Percentiles rank a stretch among this genome's conserved stretches.
Conservation (phyloP, 2,329 filamentous ascomycete species). For the Fonsecaea multimorphosa region DNA sequence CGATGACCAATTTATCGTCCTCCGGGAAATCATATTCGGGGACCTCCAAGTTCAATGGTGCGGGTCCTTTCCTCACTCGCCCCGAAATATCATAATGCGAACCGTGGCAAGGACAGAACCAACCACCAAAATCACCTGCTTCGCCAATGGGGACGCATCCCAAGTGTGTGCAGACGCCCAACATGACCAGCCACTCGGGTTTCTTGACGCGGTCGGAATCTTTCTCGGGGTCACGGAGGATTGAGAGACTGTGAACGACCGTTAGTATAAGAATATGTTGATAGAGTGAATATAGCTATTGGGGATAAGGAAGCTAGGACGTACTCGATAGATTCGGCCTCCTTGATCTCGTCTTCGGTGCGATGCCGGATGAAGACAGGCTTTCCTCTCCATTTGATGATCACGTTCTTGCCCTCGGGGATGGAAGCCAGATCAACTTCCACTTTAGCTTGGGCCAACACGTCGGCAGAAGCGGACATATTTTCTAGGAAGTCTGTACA, state of each 20-base stretch:
- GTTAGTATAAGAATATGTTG: slow-evolving; percentile 10
- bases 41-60: slow-evolving; percentile 96
- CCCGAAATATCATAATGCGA: slow-evolving; percentile 99
- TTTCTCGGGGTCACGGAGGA: slow-evolving; percentile 86
- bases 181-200: slow-evolving; percentile 98
- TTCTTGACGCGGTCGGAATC: slow-evolving; percentile 96
- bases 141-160: slow-evolving; percentile 99
- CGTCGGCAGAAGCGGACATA: slow-evolving; percentile 99
- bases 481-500: slow-evolving; percentile 94
- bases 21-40: slow-evolving; percentile 91
- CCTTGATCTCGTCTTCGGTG: slow-evolving; percentile 88
- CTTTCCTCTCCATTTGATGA: slow-evolving; percentile 99
- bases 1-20: slow-evolving; percentile 87
- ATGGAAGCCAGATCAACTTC: slow-evolving; percentile 92
- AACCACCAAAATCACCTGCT: slow-evolving; percentile 96
- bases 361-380: slow-evolving; percentile 99
- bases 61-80: slow-evolving; percentile 95
- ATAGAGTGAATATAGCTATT: not conserved
- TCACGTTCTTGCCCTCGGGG: slow-evolving; percentile 99
- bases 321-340: slow-evolving; percentile 83
- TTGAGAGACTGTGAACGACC: slow-evolving; percentile 58
- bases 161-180: slow-evolving; percentile 98
- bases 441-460: slow-evolving; percentile 99
- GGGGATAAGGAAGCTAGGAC: not conserved
- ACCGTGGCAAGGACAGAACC: slow-evolving; percentile 99